Evolutionary conservation across 192 early-diverging fungal species (phyloP), one percentile per base, ranked within the genome.

Genomic region (Mortierella hygrophila): DNA sequence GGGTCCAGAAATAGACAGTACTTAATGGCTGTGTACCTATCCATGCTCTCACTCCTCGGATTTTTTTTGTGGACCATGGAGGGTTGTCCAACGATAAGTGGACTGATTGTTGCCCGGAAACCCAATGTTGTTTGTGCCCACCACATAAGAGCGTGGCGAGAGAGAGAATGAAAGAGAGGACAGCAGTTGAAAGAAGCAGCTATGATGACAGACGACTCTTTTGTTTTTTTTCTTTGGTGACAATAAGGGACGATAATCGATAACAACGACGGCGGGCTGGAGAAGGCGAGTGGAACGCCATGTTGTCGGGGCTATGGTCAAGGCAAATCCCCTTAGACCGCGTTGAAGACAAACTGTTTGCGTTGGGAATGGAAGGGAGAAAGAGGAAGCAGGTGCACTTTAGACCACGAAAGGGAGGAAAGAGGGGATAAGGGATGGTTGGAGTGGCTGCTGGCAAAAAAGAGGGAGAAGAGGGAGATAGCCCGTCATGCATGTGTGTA

Each of bases 41-140:
- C 11, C 26, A 52, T 52, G 18, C 20, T 52, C 60, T 16, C 60
- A 32, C 32, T 65, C 60, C 60, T 65, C 60, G 29, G 60, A 65
- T 65, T 65, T 65, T 65, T 65, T 65, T 35, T 65, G 60, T 65
- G 29, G 11, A 35, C 60, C n/a, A 65, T 35, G 29, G 60, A 65
- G 60, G 55, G 60, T 10, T 32, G 29, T 65, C 26, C 60, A 35
- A 65, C 29, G 13, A 10, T 13, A 0, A 8, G 57, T 65, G 8
- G 29, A 32, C 60, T 4, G 29, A 65, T 65, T 65, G 60, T 65
- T 65, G 60, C 29, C 32, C 60, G 35, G 32, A 65, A 65, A 32
- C 44, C 44, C 32, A 32, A 60, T 18, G n/a, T 60, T 60, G n/a
- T 26, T 57, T 57, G 55, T 26, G 23, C 55, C 54, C 20, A 60